A percentile compares a stretch with the other conserved stretches of the same genome.
Evolutionary conservation across 2,329 filamentous ascomycete genomes (phyloP).

Genomic region (Aspergillus ochraceoroseus): DNA sequence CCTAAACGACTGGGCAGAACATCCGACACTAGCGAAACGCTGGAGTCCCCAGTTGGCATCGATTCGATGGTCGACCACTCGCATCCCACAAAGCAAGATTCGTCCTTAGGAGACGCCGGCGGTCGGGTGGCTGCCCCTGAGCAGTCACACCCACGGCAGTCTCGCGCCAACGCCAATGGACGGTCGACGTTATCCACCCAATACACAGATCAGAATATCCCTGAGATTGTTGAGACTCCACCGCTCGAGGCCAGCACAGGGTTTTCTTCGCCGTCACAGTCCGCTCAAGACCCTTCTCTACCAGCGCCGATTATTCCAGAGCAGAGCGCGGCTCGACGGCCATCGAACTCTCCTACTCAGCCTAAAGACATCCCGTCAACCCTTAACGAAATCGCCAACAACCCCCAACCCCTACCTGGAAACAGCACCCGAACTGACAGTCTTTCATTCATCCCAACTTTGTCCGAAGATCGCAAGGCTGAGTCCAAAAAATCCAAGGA

Average conservation of each 20-base stretch:
- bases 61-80: slow-evolving; percentile 29
- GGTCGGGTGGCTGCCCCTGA: slow-evolving; percentile 33
- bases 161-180: slow-evolving; percentile 53
- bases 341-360: slow-evolving; percentile 28
- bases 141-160: slow-evolving; percentile 51
- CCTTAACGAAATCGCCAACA: slow-evolving; percentile 61
- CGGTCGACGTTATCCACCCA: slow-evolving; percentile 52
- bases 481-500: slow-evolving; percentile 62
- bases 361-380: slow-evolving; percentile 46
- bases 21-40: slow-evolving; percentile 54
- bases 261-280: slow-evolving; percentile 29
- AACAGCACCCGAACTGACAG: slow-evolving; percentile 68
- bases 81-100: slow-evolving; percentile 22
- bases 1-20: slow-evolving; percentile 66
- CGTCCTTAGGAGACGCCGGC: slow-evolving; percentile 27
- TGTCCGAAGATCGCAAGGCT: slow-evolving; percentile 65
- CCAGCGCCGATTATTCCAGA: slow-evolving; percentile 29
- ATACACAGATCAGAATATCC: slow-evolving; percentile 47
- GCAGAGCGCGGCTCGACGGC: slow-evolving; percentile 31
- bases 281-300: slow-evolving; percentile 37
- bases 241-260: slow-evolving; percentile 42
- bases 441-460: slow-evolving; percentile 73
- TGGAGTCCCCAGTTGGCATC: slow-evolving; percentile 38
- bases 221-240: slow-evolving; percentile 61
- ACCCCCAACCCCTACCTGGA: slow-evolving; percentile 65